Percentiles rank a stretch among this genome's conserved stretches.
Conservation (phyloP, 768 basidiomycete genomes). For the Chlorophyllum brunneum region DNA sequence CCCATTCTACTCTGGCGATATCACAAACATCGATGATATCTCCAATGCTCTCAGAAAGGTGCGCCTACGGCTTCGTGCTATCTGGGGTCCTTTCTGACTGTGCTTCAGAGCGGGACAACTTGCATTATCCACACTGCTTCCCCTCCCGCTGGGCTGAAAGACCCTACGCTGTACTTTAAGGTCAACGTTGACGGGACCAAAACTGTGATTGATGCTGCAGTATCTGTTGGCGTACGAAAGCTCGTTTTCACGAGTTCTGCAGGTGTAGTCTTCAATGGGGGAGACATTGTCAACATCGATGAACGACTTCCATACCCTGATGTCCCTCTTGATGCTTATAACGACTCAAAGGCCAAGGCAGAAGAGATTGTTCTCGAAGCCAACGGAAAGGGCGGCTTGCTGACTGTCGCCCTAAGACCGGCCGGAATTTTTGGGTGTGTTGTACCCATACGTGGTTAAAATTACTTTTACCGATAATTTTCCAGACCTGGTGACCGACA, state of each 20-base stretch:
- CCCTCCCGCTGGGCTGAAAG: conserved; percentile 58
- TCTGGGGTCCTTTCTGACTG: conserved; percentile 6
- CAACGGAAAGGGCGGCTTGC: conserved; percentile 78
- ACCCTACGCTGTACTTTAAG: conserved; percentile 76
- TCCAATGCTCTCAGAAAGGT: conserved; percentile 73
- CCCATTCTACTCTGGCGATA: conserved; percentile 86
- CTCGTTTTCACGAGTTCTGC: conserved; percentile 95
- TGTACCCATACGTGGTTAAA: not conserved
- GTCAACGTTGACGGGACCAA: conserved; percentile 94
- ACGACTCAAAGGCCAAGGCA: conserved; percentile 88
- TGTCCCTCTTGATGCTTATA: conserved; percentile 84
- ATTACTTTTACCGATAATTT: not conserved
- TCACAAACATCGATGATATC: conserved; percentile 74
- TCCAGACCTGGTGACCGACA: conserved; percentile 89
- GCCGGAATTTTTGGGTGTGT: conserved; percentile 94
- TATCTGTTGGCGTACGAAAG: conserved; percentile 69
- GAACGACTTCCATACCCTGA: conserved; percentile 78
- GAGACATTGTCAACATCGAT: conserved; percentile 79
- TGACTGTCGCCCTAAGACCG: conserved; percentile 88
- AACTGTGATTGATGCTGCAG: conserved; percentile 78
- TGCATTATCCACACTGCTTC: conserved; percentile 97
- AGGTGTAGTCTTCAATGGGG: conserved; percentile 84
- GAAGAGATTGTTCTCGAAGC: conserved; percentile 81
- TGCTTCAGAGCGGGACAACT: conserved; percentile 67
- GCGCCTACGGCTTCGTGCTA: conserved; percentile 18